A percentile compares a stretch with the other conserved stretches of the same genome.
Evolutionary conservation across 2,329 filamentous ascomycete genomes (phyloP).

Genomic region (Fusarium transvaalense): DNA sequence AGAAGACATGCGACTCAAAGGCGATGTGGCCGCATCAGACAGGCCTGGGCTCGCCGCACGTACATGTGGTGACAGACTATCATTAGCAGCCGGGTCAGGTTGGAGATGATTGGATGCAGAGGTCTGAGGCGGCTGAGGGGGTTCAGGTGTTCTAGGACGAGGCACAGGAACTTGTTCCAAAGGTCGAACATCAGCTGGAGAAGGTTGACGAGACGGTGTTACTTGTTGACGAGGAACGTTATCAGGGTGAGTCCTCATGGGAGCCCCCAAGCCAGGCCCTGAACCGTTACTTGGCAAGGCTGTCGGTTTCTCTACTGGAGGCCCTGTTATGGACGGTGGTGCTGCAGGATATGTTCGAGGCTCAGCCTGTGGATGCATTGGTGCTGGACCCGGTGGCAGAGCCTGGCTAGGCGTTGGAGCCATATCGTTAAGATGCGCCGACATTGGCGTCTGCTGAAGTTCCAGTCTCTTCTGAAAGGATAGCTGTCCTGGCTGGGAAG

Average conservation of each 20-base stretch:
- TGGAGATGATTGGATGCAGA: neutral
- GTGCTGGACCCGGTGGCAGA: neutral
- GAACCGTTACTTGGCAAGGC: neutral
- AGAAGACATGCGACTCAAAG: constrained; percentile 34
- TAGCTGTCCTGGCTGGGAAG: neutral
- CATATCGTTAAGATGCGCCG: neutral
- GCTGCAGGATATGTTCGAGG: neutral
- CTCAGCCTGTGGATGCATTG: neutral
- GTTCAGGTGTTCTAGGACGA: neutral
- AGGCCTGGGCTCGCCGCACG: constrained; percentile 35
- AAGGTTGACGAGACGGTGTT: neutral
- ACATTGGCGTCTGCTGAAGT: neutral
- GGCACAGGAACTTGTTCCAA: neutral
- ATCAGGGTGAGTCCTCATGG: neutral
- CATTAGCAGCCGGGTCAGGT: neutral
- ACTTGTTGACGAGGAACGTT: constrained; percentile 3
- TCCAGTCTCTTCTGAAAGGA: constrained; percentile 2
- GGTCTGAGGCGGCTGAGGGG: neutral
- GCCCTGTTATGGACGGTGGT: neutral
- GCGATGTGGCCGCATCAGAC: constrained; percentile 26
- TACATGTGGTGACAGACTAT: constrained; percentile 5
- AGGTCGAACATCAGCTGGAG: neutral
- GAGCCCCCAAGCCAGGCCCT: neutral
- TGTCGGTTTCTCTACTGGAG: neutral
- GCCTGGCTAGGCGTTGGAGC: neutral